These are phyloP conservation scores for Penicillium egyptiacum DNA, from an alignment of 495 filamentous ascomycete species.

Conservation along the genomic window DNA sequence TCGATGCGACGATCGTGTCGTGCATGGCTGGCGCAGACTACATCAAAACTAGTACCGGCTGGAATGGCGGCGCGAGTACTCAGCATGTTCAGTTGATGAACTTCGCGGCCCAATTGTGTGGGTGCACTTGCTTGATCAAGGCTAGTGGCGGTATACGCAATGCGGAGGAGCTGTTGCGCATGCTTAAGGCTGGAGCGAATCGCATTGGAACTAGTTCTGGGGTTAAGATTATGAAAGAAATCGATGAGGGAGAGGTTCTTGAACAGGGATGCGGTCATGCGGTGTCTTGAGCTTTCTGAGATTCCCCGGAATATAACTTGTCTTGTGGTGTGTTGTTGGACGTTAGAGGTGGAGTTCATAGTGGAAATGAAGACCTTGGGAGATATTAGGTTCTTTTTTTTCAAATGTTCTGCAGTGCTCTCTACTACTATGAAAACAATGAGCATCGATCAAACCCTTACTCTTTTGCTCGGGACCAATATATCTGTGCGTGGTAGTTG, in stretches of 20 bases:
- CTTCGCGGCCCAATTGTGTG: conserved; percentile 38
- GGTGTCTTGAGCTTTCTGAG: conserved; percentile 15
- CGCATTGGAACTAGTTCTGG: conserved; percentile 64
- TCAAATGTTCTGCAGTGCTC: neutral
- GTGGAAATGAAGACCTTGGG: neutral
- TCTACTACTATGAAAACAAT: neutral
- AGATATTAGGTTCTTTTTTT: neutral
- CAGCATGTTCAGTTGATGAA: conserved; percentile 61
- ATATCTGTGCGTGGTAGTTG: neutral
- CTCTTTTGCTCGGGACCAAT: neutral
- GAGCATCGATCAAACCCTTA: neutral
- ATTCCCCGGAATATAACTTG: neutral
- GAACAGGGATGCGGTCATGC: conserved; percentile 23
- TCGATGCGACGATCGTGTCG: conserved; percentile 58
- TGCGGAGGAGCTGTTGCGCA: conserved; percentile 50
- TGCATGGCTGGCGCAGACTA: conserved; percentile 62
- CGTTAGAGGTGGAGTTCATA: neutral
- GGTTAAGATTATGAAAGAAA: conserved; percentile 56
- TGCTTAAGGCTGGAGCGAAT: conserved; percentile 65
- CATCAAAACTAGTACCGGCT: conserved; percentile 72
- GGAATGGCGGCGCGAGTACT: conserved; percentile 59
- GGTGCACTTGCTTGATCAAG: conserved; percentile 56
- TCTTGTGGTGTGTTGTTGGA: neutral
- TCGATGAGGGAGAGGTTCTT: conserved; percentile 27
- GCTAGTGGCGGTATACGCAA: conserved; percentile 64